Evolutionary conservation across 495 filamentous ascomycete species (phyloP).

Genomic region (Evernia prunastri): DNA sequence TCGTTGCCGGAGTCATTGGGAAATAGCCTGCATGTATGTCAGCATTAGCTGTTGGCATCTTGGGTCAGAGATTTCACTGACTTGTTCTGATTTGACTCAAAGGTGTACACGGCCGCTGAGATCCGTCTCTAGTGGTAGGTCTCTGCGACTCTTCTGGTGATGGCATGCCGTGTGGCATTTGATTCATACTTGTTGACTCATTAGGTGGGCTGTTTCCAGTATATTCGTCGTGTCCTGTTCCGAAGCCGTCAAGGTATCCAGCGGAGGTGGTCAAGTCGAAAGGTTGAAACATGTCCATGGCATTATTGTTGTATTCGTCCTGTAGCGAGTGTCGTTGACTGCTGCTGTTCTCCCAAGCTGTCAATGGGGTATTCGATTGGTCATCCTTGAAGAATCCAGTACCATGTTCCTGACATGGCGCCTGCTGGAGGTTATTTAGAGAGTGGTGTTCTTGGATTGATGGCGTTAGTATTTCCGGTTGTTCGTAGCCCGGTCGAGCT

Average conservation of each 20-base stretch:
- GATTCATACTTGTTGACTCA: not conserved
- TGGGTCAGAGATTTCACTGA: slow-evolving; percentile 33
- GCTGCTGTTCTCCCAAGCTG: slow-evolving; percentile 12
- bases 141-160: slow-evolving; percentile 5
- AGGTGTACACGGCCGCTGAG: slow-evolving; percentile 52
- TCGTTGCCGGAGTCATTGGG: slow-evolving; percentile 45
- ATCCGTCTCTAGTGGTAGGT: slow-evolving; percentile 6
- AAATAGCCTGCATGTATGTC: slow-evolving; percentile 33
- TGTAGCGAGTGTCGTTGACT: slow-evolving; percentile 25
- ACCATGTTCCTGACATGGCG: slow-evolving; percentile 17
- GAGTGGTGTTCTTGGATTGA: slow-evolving; percentile 24
- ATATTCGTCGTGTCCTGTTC: slow-evolving; percentile 19
- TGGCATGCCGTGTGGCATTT: slow-evolving; percentile 7
- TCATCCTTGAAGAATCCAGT: slow-evolving; percentile 1
- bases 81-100: slow-evolving; percentile 47
- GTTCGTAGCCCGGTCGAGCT: slow-evolving; percentile 53
- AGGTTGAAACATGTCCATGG: slow-evolving; percentile 21
- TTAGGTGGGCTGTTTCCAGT: slow-evolving; percentile 13
- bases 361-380: not conserved
- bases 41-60: slow-evolving; percentile 18
- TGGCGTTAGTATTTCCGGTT: slow-evolving; percentile 1
- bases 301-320: slow-evolving; percentile 32
- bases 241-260: slow-evolving; percentile 25
- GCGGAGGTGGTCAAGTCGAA: slow-evolving; percentile 20
- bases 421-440: slow-evolving; percentile 28